Conservation (phyloP, 1,139 yeast genomes). For the Geotrichum restrictum region DNA sequence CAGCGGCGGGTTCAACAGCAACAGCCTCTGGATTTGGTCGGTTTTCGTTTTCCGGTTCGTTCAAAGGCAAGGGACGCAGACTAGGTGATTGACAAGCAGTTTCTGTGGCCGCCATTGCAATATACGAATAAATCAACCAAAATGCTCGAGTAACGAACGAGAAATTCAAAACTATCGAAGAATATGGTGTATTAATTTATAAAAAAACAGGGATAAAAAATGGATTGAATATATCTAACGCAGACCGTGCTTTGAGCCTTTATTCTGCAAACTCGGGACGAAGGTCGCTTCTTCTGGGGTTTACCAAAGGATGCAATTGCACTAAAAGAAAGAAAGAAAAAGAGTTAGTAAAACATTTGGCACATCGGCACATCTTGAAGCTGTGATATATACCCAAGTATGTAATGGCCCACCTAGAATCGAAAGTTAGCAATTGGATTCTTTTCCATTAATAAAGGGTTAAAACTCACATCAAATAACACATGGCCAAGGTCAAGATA, state of each 20-base stretch:
- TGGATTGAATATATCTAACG: not conserved
- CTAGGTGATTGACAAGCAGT: conserved; percentile 32
- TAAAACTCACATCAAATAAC: conserved; percentile 74
- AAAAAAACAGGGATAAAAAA: not conserved
- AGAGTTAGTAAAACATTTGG: too few species aligned
- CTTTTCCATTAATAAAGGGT: too few species aligned
- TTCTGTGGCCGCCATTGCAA: too few species aligned
- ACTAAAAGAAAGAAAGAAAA: conserved; percentile 46
- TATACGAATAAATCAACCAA: too few species aligned
- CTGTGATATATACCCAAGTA: conserved; percentile 57
- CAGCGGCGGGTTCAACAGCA: conserved; percentile 1
- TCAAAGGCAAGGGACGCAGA: conserved; percentile 29
- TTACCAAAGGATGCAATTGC: conserved; percentile 72
- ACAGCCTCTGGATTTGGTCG: conserved; percentile 17
- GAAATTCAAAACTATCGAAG: too few species aligned
- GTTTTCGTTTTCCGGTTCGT: conserved; percentile 20
- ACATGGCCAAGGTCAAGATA: conserved; percentile 76
- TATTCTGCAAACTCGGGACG: conserved; percentile 56
- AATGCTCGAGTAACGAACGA: too few species aligned
- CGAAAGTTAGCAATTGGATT: conserved; percentile 18
- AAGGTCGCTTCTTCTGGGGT: conserved; percentile 65
- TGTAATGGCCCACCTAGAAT: conserved; percentile 67
- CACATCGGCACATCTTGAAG: conserved; percentile 41
- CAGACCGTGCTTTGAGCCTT: not conserved
- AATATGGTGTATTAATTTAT: too few species aligned